Percentiles rank a stretch among this genome's conserved stretches.
These are phyloP conservation scores for Nothophytophthora sp. DNA, from an alignment of 352 stramenopile genomes.

Conservation along the genomic window DNA sequence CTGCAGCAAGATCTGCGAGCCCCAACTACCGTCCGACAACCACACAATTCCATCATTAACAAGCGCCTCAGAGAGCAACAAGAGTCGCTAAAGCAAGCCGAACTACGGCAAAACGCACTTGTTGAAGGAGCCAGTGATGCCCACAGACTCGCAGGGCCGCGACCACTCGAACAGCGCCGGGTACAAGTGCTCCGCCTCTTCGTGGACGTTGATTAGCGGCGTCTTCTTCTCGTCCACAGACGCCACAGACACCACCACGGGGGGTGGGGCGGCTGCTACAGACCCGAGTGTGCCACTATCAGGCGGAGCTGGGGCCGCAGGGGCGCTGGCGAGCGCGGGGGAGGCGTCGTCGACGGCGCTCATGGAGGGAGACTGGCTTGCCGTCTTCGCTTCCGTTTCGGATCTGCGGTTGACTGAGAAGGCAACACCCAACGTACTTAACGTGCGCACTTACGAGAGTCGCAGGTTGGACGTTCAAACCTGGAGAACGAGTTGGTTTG, in stretches of 20 bases:
- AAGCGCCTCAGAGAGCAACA: too few species aligned
- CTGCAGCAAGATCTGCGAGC: conserved; percentile 72
- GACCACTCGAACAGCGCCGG: conserved; percentile 66
- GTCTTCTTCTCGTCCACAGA: conserved; percentile 5
- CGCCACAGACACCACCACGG: conserved; percentile 3
- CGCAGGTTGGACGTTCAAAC: too few species aligned
- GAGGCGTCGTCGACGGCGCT: conserved; percentile 11
- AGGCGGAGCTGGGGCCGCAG: not conserved
- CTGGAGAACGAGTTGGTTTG: too few species aligned
- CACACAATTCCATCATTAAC: too few species aligned
- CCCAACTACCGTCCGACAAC: conserved; percentile 51
- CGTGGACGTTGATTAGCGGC: conserved; percentile 27
- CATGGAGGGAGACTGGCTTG: conserved; percentile 2
- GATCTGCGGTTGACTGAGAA: too few species aligned
- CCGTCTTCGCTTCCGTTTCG: not conserved
- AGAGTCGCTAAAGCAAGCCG: too few species aligned
- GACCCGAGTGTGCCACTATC: not conserved
- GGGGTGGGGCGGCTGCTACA: not conserved
- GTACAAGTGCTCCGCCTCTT: conserved; percentile 54
- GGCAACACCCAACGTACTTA: too few species aligned
- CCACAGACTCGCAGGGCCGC: conserved; percentile 51
- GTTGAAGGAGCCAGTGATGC: conserved; percentile 83
- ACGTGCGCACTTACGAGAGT: too few species aligned
- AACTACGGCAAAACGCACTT: too few species aligned
- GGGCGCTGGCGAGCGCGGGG: not conserved